Evolutionary conservation across 768 basidiomycete genomes (phyloP), one percentile per base, ranked within the genome.

Genomic region (Boletellus ananiceps): DNA sequence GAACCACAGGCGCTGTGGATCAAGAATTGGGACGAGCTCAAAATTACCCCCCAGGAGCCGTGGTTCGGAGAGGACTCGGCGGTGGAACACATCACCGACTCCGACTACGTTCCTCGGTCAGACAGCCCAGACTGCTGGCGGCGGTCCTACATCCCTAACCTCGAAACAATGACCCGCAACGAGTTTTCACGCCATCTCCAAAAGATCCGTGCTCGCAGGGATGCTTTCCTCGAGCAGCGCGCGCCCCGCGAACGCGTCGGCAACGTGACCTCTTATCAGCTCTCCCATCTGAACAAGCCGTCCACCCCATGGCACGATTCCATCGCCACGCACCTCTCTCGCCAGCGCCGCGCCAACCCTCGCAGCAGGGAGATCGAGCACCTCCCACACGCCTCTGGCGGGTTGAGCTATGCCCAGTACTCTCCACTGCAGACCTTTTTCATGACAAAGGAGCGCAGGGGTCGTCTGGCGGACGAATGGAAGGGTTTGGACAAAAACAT

Each of bases 1-100:
- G 82, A 86, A 57, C 68, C 66, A 36, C 79, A 87, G 61, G 81
- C 81, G n/a, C 71, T 80, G 40, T 86, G 85, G 66, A 74, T 90
- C 49, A 72, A 75, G 56, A 76, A 81, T 51, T 77, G 83, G 65
- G 81, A 84, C 58, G 85, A 88, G 62, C 73, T 86, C 46, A 55
- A 56, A 21, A 21, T 71, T 5, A 35, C 52, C 0, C 45, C 55
- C 8, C 31, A 56, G 1, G 62, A 49, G n/a, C 43, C 21, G 5
- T 47, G 31, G 27, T 44, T 56, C 21, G 42, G 43, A 32, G 59
- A 52, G 39, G 52, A 58, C 27, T 42, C 42, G 31, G 58, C 42
- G 31, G 58, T 38, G 50, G 63, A 64, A 34, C 42, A 52, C 52
- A 46, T 62, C 12, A 32, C 53, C 49, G 64, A 64, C 23, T 63